Base-by-base conservation (phyloP, 306 rosid genomes). In the Styphnolobium japonicum region DNA sequence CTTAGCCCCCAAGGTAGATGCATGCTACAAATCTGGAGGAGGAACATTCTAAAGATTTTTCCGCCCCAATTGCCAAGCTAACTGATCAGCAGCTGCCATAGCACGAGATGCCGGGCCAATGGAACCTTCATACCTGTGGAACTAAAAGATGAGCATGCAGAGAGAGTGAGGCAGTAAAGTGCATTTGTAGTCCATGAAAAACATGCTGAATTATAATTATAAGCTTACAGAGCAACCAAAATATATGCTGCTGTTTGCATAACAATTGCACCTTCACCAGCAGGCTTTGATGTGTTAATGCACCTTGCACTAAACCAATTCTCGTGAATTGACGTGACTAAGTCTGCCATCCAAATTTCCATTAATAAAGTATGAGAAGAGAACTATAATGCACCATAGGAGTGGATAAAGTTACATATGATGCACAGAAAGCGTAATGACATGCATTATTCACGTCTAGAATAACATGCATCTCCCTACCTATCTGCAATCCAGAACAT, bases 301-400 rank as follows among this genome's bases (percentile, higher is more conserved):
- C 90, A 88, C 88, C 92, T 88, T 74, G 91, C 91, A 75, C 87
- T 72, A 39, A 86, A 86, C 94, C 91, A 92, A 53, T 75, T 89
- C 82, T 85, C 92, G 60, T 88, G 91, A 65, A 90, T 78, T 67
- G 90, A 84, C 22, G 88, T 89, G 76, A 89, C 89, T 66, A 87
- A 46, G 85, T 87, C 89, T 87, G 85, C 57, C n/a, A 82, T 34
- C 43, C 34, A 75, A 75, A 82, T 76, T 72, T 19, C 77, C 52
- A 51, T 6, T 11, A 45, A 36, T 51, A 40, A 74, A 61, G 39
- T 75, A 78, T 37, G 69, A 66, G 67, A 58, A 16, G 42, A 51
- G 46, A 52, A 62, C 27, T 10, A 61, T 16, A 71, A 23, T 64
- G 62, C 40, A 45, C 58, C 4, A 7, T 56, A 61, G 18, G 27